Base-by-base conservation (phyloP, 1,284 basidiomycete species). In the Boletellus sp. region DNA sequence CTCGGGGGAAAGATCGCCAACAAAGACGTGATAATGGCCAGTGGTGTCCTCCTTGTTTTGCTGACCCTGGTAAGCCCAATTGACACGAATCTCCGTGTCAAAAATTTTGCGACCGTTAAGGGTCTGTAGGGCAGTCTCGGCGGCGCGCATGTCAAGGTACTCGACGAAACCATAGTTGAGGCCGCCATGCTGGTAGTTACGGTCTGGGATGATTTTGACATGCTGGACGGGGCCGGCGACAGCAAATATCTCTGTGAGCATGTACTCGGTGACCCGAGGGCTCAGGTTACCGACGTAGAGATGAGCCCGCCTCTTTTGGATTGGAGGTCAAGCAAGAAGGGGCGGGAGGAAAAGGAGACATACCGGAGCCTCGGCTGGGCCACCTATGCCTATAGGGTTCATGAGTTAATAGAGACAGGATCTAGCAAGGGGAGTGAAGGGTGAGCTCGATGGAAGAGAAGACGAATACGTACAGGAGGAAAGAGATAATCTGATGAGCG, bases 91-190 rank as follows among this genome's bases (percentile, higher is more conserved):
- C 74, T 97, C 93, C 37, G 92, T 93, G 72, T 98, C 95, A 64
- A 97, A 97, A 66, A 98, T 96, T 77, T 96, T 95, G 68, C 95
- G 89, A 43, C 95, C 96, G 69, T 98, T 97, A 65, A 99, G 83
- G 47, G 95, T 97, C 73, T 93, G 90, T 41, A 98, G 80, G 19
- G 96, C 96, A 51, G 93, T 96, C 74, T 99, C 96, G 32, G 96
- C 96, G 32, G 93, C 90, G 56, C 92, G 88, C 89, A 98, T 95
- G 71, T 98, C 94, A 70, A 89, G 88, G 75, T 95, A 97, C 75
- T 96, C 93, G 70, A 97, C 95, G 73, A 96, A 98, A 61, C 96
- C 96, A 68, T 98, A 99, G 79, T 97, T 97, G 72, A 96, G 88
- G 52, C 93, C 94, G 53, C 93, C 95, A 68, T 97, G 94, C 73